Percentiles rank a stretch among this genome's conserved stretches.
These are phyloP conservation scores for Termitomyces sp. DNA, from an alignment of 768 basidiomycete genomes.

Conservation along the genomic window DNA sequence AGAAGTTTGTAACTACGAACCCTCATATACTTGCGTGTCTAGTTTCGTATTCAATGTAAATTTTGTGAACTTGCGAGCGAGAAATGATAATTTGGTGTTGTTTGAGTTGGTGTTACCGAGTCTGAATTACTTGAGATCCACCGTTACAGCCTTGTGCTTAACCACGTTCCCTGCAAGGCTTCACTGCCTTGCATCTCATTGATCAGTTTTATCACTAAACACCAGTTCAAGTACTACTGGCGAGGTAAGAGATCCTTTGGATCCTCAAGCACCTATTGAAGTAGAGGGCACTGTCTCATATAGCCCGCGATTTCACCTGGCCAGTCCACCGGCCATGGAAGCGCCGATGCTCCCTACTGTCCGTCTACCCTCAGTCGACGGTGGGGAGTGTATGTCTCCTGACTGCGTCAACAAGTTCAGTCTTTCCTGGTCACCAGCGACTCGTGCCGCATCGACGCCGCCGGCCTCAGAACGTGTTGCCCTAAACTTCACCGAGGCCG, in stretches of 20 bases:
- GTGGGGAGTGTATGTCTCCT: conserved; percentile 40
- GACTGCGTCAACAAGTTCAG: conserved; percentile 60
- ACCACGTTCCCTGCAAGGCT: conserved; percentile 11
- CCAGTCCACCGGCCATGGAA: conserved; percentile 29
- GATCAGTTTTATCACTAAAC: neutral
- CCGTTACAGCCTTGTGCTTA: conserved; percentile 1
- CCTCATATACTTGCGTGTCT: conserved; percentile 5
- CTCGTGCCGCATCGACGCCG: conserved; percentile 37
- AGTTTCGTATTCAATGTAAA: conserved; percentile 7
- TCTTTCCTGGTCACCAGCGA: conserved; percentile 55
- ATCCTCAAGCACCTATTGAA: neutral
- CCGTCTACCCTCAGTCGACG: conserved; percentile 45
- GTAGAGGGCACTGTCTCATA: neutral
- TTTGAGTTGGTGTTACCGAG: conserved; percentile 27
- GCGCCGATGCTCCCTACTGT: conserved; percentile 45
- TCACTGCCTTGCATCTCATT: conserved; percentile 12
- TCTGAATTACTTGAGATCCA: neutral
- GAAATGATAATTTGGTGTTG: conserved; percentile 30
- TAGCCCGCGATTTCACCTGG: conserved; percentile 10
- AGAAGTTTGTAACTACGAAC: neutral
- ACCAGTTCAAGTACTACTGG: conserved; percentile 1
- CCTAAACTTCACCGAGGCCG: conserved; percentile 48
- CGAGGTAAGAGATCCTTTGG: conserved; percentile 4
- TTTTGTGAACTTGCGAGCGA: neutral
- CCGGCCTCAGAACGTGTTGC: conserved; percentile 37